Base-by-base conservation (phyloP, 495 filamentous ascomycete genomes). In the Penicillium mononematosum region DNA sequence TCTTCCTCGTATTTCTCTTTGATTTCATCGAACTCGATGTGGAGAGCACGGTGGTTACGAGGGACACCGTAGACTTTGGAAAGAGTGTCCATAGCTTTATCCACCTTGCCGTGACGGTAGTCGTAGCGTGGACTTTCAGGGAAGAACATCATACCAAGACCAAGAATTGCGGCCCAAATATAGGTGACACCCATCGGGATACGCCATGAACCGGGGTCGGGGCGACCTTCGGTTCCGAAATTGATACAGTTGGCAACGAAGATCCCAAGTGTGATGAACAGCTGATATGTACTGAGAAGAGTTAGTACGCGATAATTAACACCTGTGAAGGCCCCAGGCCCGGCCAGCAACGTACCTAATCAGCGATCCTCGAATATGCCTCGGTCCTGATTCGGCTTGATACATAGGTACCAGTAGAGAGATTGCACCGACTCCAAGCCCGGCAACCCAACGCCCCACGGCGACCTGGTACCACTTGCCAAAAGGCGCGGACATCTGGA, bases 191-290 rank as follows among this genome's bases (percentile, higher is more conserved):
- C 90, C 76, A 88, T 89, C n/a, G 89, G 82, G 45, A 96, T 88
- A 27, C 88, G 78, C 88, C 90, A 94, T 20, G 86, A 84, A 10
- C 72, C 76, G 20, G 81, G 75, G 46, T 64, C 54, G 0, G 44
- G 25, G 6, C 56, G 56, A 5, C 59, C 61, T 51, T 85, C 78
- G 5, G 90, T 91, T 29, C 88, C 89, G 58, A 78, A 93, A 64
- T 94, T 91, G 74, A 93, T 83, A 71, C 86, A 86, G 63, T 90
- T 83, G 48, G 89, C 87, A 5, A 85, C 77, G 69, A 90, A 89
- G 64, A 93, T 94, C 31, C 91, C 91, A 39, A 91, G 73, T 0
- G 91, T 93, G 72, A 96, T 89, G 75, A 94, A 91, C 3, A 94
- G 78, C 71, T 94, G 90, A 71, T 96, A 94, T 64, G 72, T 72